Conservation (phyloP, 768 basidiomycete genomes). For the Leucosporidium scottii region DNA sequence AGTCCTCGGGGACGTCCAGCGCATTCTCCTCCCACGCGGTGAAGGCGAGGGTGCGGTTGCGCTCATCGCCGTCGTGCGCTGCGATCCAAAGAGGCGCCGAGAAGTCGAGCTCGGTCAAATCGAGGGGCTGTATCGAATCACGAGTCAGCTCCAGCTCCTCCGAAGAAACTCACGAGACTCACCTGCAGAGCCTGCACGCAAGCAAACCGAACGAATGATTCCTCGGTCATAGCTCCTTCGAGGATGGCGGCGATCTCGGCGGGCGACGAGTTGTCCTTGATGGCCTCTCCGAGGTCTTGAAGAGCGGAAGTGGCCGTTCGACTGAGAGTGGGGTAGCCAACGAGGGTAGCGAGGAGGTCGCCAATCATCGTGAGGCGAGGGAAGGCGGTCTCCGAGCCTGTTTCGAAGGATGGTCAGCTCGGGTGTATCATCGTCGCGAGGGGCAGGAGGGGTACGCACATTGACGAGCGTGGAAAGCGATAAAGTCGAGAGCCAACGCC, state of each 20-base stretch:
- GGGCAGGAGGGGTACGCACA: conserved; percentile 34
- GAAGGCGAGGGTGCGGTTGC: conserved; percentile 71
- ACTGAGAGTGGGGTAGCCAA: conserved; percentile 67
- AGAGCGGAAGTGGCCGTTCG: conserved; percentile 78
- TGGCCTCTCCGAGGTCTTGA: conserved; percentile 70
- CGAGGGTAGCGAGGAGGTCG: conserved; percentile 63
- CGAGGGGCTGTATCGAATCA: conserved; percentile 60
- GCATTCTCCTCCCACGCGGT: conserved; percentile 95
- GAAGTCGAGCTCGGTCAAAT: conserved; percentile 91
- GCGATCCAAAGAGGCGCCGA: conserved; percentile 80
- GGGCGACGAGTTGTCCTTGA: conserved; percentile 54
- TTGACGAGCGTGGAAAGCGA: conserved; percentile 53
- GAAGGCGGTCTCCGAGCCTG: conserved; percentile 65
- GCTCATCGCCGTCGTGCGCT: conserved; percentile 80
- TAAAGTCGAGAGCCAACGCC: conserved; percentile 60
- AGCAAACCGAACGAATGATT: conserved; percentile 76
- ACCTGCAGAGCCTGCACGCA: conserved; percentile 89
- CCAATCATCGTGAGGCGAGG: conserved; percentile 66
- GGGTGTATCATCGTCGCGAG: not conserved
- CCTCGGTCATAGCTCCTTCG: conserved; percentile 69
- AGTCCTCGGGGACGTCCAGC: conserved; percentile 68
- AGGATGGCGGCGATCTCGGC: conserved; percentile 64
- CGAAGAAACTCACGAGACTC: conserved; percentile 15
- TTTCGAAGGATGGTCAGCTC: not conserved
- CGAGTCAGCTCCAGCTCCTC: not conserved